phyloP scores from a whole-genome alignment of 2,329 filamentous ascomycete genomes.

The Penicillium sp. region DNA sequence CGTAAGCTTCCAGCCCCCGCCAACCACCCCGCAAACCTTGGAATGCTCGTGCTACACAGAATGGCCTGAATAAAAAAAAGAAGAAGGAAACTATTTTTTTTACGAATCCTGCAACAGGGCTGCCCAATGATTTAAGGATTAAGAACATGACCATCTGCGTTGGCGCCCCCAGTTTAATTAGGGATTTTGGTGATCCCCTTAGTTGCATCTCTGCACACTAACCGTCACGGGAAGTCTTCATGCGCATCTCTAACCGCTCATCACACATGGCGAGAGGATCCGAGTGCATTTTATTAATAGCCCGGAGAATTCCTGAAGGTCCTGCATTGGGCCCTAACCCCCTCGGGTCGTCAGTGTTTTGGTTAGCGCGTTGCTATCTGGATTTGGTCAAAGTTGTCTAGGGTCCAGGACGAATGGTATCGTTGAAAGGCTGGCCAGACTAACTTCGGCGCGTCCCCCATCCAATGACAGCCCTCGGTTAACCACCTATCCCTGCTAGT shows the following conservation, averaged over 20 bases:
- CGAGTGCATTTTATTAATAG: conserved; percentile 24
- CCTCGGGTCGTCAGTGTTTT: conserved; percentile 21
- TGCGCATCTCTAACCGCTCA: conserved; percentile 23
- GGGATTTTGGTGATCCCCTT: neutral
- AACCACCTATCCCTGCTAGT: conserved; percentile 20
- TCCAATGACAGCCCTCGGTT: conserved; percentile 23
- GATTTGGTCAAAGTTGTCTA: conserved; percentile 18
- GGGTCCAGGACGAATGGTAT: conserved; percentile 14
- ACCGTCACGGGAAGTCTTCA: conserved; percentile 19
- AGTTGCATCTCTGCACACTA: conserved; percentile 26
- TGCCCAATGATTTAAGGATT: conserved; percentile 3
- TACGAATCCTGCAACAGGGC: neutral
- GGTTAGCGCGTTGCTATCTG: conserved; percentile 25
- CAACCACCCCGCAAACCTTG: neutral
- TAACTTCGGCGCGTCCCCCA: conserved; percentile 20
- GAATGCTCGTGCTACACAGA: neutral
- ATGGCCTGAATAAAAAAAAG: neutral
- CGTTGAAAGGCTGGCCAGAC: conserved; percentile 10
- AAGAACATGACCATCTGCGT: neutral
- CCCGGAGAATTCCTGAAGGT: conserved; percentile 18
- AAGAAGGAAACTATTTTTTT: neutral
- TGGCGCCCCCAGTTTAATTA: neutral
- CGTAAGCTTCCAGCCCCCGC: neutral
- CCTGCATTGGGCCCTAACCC: conserved; percentile 4
- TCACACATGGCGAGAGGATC: conserved; percentile 10